Base-by-base conservation (phyloP, 2,329 filamentous ascomycete genomes). In the Blastomyces gilchristii region DNA sequence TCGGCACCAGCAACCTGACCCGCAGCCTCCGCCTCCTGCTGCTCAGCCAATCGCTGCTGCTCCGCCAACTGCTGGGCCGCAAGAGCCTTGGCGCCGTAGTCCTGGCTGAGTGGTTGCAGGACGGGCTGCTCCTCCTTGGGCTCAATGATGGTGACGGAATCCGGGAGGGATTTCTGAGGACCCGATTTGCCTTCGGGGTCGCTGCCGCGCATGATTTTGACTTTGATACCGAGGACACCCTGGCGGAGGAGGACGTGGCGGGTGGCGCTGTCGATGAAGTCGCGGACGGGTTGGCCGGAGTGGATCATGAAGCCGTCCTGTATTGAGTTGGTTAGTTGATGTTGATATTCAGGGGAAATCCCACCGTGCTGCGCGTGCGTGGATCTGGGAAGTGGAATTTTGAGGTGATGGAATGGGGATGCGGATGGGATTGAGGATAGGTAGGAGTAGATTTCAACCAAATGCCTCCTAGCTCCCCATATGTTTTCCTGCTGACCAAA, bases 151-250 rank as follows among this genome's bases (percentile, higher is more conserved):
- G 93, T 97, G 80, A 99, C 94, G 79, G 91, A 91, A 81, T 99
- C 94, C 73, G 94, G 94, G 70, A 99, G 90, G 71, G 91, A 87
- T 87, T 97, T 97, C 83, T 92, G 90, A 74, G 93, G 92, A 72
- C 94, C 91, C 75, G 91, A 87, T 88, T 99, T 99, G 87, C 94
- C 94, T 83, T 97, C 91, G 79, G 94, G 94, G 85, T 99, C 94
- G 74, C 91, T 94, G 78, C 94, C 94, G 80, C 95, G 92, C 94
- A 99, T 99, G 84, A 99, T 99, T 92, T 99, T 99, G 82, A 99
- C 94, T 88, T 99, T 99, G 85, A 99, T 99, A 84, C 94, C 94
- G 71, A 99, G 85, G 71, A 99, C 94, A 90, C 94, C 94, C 86
- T 99, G 94, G 83, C 95, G 90, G 81, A 99, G 92, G 72, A 99